Conservation (phyloP, 108 stramenopile genomes). For the Nitzschia putrida region DNA sequence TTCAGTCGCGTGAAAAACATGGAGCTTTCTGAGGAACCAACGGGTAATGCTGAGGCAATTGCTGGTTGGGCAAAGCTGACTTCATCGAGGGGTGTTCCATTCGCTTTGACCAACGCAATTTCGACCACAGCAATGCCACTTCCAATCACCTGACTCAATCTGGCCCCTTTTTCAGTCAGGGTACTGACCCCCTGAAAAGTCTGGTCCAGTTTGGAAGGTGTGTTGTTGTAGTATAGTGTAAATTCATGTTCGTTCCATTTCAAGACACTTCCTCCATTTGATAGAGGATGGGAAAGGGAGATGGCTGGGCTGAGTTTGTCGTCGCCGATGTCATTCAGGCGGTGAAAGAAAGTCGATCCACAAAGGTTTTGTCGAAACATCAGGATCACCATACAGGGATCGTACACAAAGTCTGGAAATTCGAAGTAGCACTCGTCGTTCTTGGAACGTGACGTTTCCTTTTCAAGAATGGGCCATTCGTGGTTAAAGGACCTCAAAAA, state of each 20-base stretch:
- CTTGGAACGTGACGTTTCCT: slow-evolving; percentile 23
- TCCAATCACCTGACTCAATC: slow-evolving; percentile 55
- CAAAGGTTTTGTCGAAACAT: slow-evolving; percentile 76
- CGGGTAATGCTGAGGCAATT: not conserved
- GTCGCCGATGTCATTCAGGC: slow-evolving; percentile 34
- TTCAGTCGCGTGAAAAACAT: slow-evolving; percentile 25
- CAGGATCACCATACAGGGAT: slow-evolving; percentile 66
- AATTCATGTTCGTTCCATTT: slow-evolving; percentile 42
- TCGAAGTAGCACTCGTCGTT: slow-evolving; percentile 46
- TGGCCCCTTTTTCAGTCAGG: slow-evolving; percentile 65
- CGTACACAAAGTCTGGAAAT: slow-evolving; percentile 52
- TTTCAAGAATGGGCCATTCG: slow-evolving; percentile 49
- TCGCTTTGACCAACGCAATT: slow-evolving; percentile 42
- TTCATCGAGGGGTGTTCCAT: slow-evolving; percentile 23
- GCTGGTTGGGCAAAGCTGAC: slow-evolving; percentile 26
- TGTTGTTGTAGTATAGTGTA: slow-evolving; percentile 52
- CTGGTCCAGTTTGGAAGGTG: slow-evolving; percentile 57
- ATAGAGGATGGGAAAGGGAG: slow-evolving; percentile 12
- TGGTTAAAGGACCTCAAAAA: slow-evolving; percentile 59
- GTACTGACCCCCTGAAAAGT: slow-evolving; percentile 64
- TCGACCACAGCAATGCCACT: slow-evolving; percentile 70
- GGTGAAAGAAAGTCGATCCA: slow-evolving; percentile 76
- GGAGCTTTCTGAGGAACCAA: not conserved
- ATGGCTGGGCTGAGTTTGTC: slow-evolving; percentile 22
- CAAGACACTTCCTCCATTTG: slow-evolving; percentile 22